These are phyloP conservation scores for Sclerotinia minor DNA, from an alignment of 2,329 filamentous ascomycete genomes.

Conservation along the genomic window DNA sequence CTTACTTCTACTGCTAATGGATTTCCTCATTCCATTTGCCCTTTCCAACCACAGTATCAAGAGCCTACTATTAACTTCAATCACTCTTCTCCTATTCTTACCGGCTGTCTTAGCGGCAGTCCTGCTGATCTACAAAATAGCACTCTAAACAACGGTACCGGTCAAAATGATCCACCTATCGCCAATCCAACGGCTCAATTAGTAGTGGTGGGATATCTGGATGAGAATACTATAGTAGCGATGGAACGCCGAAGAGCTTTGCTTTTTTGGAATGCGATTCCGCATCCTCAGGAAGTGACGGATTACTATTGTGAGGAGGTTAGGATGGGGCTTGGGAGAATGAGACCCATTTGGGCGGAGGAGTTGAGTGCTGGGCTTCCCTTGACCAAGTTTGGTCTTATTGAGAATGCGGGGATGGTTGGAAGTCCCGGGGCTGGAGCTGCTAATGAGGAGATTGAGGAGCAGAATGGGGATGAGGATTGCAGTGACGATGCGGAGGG, in stretches of 20 bases:
- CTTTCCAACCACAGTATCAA: neutral
- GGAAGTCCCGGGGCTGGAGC: no score
- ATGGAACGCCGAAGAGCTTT: neutral
- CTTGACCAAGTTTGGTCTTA: neutral
- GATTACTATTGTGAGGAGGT: neutral
- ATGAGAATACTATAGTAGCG: neutral
- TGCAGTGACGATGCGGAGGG: neutral
- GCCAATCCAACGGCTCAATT: neutral
- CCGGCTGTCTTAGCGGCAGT: neutral
- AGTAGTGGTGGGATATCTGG: neutral
- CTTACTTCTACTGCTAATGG: rapidly evolving
- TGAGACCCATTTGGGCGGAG: neutral
- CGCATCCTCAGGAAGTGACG: neutral
- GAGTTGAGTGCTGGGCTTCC: neutral
- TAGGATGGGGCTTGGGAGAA: neutral
- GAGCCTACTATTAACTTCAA: no score
- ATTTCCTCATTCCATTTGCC: neutral
- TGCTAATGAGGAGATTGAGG: no score
- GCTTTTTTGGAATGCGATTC: neutral
- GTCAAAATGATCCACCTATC: neutral
- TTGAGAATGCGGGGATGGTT: neutral
- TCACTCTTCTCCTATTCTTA: neutral
- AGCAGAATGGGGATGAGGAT: neutral
- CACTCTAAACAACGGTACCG: neutral
- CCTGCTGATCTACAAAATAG: neutral